These are phyloP conservation scores for Ottelia alismoides DNA, from an alignment of 106 monocot genomes.

Conservation along the genomic window DNA sequence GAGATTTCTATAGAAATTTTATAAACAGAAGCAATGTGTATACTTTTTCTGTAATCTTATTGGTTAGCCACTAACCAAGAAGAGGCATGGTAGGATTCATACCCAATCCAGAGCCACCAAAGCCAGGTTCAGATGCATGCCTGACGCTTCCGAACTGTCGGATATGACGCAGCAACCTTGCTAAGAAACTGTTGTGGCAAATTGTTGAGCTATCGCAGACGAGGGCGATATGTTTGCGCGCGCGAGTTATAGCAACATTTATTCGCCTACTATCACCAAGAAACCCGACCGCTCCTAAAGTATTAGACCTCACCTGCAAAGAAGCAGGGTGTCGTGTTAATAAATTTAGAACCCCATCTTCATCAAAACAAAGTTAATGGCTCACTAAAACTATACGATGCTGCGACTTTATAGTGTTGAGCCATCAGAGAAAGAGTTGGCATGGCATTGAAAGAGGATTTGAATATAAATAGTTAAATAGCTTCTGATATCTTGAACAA, in stretches of 20 bases:
- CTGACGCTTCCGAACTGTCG: conserved; percentile 53
- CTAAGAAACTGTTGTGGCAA: conserved; percentile 91
- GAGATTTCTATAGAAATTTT: too few species aligned
- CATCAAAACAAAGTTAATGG: too few species aligned
- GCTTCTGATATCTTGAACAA: too few species aligned
- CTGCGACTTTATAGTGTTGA: too few species aligned
- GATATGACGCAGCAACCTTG: conserved; percentile 87
- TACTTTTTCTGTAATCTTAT: too few species aligned
- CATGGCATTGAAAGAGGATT: too few species aligned
- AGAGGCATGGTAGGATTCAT: conserved; percentile 45
- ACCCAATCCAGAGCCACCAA: conserved; percentile 36
- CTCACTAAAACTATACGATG: too few species aligned
- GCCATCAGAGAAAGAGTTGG: too few species aligned
- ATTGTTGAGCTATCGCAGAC: conserved; percentile 95
- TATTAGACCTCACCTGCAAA: conserved; percentile 95
- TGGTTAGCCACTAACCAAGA: conserved; percentile 4
- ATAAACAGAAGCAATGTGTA: too few species aligned
- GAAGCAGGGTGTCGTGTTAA: too few species aligned
- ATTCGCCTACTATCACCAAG: conserved; percentile 82
- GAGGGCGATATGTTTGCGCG: conserved; percentile 72
- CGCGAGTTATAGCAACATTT: conserved; percentile 90
- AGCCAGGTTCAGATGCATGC: conserved; percentile 60
- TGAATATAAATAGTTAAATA: too few species aligned
- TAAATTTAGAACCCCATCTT: too few species aligned
- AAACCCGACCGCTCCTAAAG: conserved; percentile 85